These are phyloP conservation scores for Conticribra weissflogii DNA, from an alignment of 108 stramenopile species.

Conservation along the genomic window DNA sequence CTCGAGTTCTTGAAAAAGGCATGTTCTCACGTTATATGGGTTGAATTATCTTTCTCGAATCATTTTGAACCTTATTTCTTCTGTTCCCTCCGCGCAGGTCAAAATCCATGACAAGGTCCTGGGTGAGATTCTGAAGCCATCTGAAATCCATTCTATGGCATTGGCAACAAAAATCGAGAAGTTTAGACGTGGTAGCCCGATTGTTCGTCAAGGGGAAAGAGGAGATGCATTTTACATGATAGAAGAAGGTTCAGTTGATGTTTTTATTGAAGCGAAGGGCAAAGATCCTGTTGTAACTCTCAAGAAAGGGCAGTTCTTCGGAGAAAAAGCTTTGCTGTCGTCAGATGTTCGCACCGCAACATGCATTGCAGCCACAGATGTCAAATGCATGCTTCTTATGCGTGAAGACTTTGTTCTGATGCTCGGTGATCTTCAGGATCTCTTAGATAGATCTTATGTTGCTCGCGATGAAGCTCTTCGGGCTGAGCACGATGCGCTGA, in stretches of 20 bases:
- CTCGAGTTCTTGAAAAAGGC: constrained; percentile 61
- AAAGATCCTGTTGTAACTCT: constrained; percentile 45
- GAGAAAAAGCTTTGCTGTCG: constrained; percentile 55
- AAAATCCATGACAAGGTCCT: constrained; percentile 59
- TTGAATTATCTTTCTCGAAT: background rate
- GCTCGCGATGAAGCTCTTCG: constrained; percentile 18
- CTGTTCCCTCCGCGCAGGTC: constrained; percentile 15
- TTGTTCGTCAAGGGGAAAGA: constrained; percentile 53
- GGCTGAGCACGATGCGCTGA: constrained; percentile 6
- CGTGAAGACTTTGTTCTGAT: constrained; percentile 73
- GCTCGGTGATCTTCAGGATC: constrained; percentile 65
- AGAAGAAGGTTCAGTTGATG: constrained; percentile 48
- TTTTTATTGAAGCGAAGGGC: constrained; percentile 48
- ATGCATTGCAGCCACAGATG: constrained; percentile 48
- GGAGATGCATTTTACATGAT: constrained; percentile 64
- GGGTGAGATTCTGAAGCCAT: constrained; percentile 44
- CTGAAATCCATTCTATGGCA: constrained; percentile 54
- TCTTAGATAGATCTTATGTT: constrained; percentile 45
- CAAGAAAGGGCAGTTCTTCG: constrained; percentile 50
- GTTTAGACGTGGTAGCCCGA: constrained; percentile 37
- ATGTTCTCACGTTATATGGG: background rate
- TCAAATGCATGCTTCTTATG: constrained; percentile 55
- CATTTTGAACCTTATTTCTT: background rate
- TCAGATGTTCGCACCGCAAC: constrained; percentile 53
- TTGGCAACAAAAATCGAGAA: constrained; percentile 42